Evolutionary conservation across 306 rosid genomes (phyloP).

Genomic region (Castanea crenata): DNA sequence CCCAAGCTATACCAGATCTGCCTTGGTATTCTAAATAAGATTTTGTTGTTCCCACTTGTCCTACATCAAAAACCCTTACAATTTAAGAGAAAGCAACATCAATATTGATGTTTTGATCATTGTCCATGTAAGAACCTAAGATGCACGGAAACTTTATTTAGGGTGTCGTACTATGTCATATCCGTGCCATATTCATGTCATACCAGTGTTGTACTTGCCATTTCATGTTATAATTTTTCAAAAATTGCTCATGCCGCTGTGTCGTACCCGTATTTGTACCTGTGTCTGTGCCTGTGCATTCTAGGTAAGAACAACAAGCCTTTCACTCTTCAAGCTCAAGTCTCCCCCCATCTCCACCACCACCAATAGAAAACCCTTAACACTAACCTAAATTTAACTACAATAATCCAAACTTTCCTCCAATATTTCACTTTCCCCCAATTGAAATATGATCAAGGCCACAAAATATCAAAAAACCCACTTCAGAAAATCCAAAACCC

Average conservation of each 20-base stretch:
- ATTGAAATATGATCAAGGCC: neutral
- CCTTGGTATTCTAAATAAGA: conserved; percentile 35
- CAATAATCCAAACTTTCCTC: conserved; percentile 51
- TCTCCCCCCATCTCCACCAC: no score
- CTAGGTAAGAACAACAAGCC: neutral
- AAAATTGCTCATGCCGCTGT: no score
- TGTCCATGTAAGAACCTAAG: conserved; percentile 37
- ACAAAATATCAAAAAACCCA: no score
- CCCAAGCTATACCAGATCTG: neutral
- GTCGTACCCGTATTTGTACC: no score
- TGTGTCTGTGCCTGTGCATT: no score
- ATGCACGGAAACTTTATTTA: conserved; percentile 82
- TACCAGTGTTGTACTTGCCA: no score
- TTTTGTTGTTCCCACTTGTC: neutral
- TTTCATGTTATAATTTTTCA: no score
- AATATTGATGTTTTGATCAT: conserved; percentile 34
- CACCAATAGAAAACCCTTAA: no score
- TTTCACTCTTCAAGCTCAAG: no score
- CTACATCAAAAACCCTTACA: conserved; percentile 19
- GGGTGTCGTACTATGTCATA: conserved; percentile 50
- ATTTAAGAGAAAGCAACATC: no score
- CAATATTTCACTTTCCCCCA: neutral
- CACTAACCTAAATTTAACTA: conserved; percentile 39
- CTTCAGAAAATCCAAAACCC: no score
- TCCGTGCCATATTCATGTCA: neutral